A percentile compares a stretch with the other conserved stretches of the same genome.
These are phyloP conservation scores for Trifolium pratense DNA, from an alignment of 306 rosid genomes.

Conservation along the genomic window DNA sequence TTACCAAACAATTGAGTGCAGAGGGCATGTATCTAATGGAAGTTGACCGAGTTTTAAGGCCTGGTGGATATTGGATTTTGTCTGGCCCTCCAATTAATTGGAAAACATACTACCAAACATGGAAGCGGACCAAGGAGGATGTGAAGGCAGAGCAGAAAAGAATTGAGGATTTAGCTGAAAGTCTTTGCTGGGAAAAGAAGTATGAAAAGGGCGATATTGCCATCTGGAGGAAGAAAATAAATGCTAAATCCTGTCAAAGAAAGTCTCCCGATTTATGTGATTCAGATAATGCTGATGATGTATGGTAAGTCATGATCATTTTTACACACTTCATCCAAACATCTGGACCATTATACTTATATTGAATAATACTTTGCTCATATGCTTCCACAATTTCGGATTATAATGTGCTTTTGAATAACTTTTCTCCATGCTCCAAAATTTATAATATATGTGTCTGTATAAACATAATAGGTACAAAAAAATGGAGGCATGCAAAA, in stretches of 20 bases:
- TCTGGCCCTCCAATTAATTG: slow-evolving; percentile 99
- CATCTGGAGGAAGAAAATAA: slow-evolving; percentile 77
- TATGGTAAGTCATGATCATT: slow-evolving; percentile 65
- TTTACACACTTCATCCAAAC: slow-evolving; percentile 6
- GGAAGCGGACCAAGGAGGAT: slow-evolving; percentile 90
- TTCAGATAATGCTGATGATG: slow-evolving; percentile 70
- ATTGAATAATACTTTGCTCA: not conserved
- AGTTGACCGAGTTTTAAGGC: slow-evolving; percentile 96
- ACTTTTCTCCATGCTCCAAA: not conserved
- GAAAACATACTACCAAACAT: slow-evolving; percentile 88
- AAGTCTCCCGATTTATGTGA: slow-evolving; percentile 57
- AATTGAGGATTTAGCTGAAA: slow-evolving; percentile 81
- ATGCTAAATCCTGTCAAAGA: slow-evolving; percentile 69
- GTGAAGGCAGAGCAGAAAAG: slow-evolving; percentile 79
- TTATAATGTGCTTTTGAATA: not conserved
- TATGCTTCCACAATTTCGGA: slow-evolving; percentile 13
- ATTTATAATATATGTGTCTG: not conserved
- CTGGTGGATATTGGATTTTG: slow-evolving; percentile 95
- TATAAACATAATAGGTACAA: slow-evolving; percentile 62
- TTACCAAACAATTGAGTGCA: slow-evolving; percentile 47
- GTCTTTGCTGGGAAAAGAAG: slow-evolving; percentile 97
- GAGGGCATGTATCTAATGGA: slow-evolving; percentile 91
- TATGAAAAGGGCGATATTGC: slow-evolving; percentile 97
- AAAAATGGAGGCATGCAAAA: slow-evolving; percentile 77
- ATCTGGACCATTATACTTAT: not conserved